These are phyloP conservation scores for Termitomyces heimii DNA, from an alignment of 768 basidiomycete species.

Conservation along the genomic window DNA sequence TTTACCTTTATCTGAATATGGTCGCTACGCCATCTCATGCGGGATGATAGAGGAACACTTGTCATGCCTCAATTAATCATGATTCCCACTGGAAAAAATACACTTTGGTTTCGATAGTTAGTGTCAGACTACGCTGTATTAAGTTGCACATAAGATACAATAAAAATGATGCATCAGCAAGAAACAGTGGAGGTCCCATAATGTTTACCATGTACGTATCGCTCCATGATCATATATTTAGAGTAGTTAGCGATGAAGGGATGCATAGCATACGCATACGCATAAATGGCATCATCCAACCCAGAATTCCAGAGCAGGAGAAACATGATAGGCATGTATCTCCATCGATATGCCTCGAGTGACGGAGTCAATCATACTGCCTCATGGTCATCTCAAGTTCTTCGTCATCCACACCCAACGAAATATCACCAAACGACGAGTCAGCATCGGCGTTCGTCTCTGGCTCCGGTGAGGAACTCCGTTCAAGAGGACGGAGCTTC, in stretches of 20 bases:
- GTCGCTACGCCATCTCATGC: too few relatives aligned
- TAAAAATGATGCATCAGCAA: neutral
- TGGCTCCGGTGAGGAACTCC: neutral
- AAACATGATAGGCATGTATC: neutral
- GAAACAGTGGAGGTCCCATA: neutral
- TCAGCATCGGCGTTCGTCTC: constrained; percentile 14
- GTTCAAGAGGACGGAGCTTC: neutral
- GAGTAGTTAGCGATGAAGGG: too few relatives aligned
- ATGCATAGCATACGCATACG: neutral
- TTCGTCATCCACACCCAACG: constrained; percentile 18
- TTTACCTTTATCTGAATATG: too few relatives aligned
- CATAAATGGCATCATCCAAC: neutral
- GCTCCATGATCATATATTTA: neutral
- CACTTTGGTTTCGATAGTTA: neutral
- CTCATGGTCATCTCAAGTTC: constrained; percentile 22
- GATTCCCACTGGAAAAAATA: neutral
- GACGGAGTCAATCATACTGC: constrained; percentile 20
- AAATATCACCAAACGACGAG: constrained; percentile 21
- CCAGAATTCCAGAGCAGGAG: neutral
- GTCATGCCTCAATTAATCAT: neutral
- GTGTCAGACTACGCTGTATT: neutral
- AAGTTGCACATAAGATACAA: neutral
- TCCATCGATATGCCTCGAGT: too few relatives aligned
- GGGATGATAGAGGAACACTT: neutral
- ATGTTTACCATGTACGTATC: neutral